A percentile compares a stretch with the other conserved stretches of the same genome.
phyloP scores from a whole-genome alignment of 202 grass and related monocot species.

The Hordeum pubiflorum region DNA sequence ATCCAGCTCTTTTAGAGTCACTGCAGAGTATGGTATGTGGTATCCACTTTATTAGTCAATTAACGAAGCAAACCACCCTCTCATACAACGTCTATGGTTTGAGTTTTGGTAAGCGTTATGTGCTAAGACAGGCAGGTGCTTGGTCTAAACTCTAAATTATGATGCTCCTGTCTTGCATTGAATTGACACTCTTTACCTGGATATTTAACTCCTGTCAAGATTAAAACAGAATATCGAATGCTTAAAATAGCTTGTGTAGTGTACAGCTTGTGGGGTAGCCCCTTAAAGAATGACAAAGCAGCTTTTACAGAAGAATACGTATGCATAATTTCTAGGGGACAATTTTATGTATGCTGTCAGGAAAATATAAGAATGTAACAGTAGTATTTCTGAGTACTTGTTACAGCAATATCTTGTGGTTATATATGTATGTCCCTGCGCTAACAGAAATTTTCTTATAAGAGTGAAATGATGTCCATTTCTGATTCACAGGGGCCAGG shows the following conservation, averaged over 20 bases:
- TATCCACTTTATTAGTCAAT: not conserved
- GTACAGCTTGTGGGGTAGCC: not conserved
- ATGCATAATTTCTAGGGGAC: not conserved
- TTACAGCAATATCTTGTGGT: constrained; percentile 19
- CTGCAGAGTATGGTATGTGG: not conserved
- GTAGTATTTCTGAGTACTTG: constrained; percentile 8
- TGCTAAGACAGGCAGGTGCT: constrained; percentile 12
- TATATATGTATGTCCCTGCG: not conserved
- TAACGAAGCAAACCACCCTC: not conserved
- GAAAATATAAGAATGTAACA: not conserved
- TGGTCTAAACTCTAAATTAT: not conserved
- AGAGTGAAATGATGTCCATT: not conserved
- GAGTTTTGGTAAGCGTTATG: not conserved
- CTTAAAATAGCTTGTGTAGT: not conserved
- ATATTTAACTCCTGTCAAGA: not conserved
- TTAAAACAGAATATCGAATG: not conserved
- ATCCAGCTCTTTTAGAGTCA: not conserved
- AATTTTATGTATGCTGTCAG: not conserved
- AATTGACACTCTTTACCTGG: not conserved
- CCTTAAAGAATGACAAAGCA: not conserved
- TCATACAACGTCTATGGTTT: constrained; percentile 8
- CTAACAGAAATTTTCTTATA: not conserved
- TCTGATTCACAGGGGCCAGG: constrained; percentile 24
- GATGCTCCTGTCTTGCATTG: not conserved
- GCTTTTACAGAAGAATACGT: not conserved